These are phyloP conservation scores for Lachancea cidri DNA, from an alignment of 805 yeast species.

Conservation along the genomic window DNA sequence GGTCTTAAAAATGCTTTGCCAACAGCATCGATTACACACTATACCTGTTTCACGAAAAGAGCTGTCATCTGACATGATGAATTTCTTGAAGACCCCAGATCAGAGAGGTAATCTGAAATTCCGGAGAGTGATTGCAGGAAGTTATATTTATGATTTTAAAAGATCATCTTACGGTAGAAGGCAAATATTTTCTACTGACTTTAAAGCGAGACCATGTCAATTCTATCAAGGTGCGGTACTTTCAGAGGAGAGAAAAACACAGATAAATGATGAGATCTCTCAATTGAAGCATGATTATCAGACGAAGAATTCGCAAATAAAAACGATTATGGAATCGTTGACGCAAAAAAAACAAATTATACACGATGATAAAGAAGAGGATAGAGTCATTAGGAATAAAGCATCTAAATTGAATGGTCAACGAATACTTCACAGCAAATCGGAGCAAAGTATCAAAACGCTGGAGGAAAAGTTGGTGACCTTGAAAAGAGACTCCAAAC, in stretches of 20 bases:
- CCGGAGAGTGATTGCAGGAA: conserved; percentile 56
- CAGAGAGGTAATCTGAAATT: conserved; percentile 42
- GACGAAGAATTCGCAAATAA: conserved; percentile 10
- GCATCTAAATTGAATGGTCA: conserved; percentile 15
- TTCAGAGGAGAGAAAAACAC: conserved; percentile 21
- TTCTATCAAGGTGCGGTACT: conserved; percentile 24
- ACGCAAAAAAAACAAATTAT: conserved; percentile 17
- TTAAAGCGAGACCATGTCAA: conserved; percentile 14
- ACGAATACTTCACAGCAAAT: conserved; percentile 19
- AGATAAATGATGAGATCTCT: conserved; percentile 15
- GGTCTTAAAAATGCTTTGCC: conserved; percentile 69
- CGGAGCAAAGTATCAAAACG: conserved; percentile 24
- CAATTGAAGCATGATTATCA: conserved; percentile 9
- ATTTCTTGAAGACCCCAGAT: conserved; percentile 34
- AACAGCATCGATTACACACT: conserved; percentile 41
- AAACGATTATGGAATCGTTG: conserved; percentile 12
- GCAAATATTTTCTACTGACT: conserved; percentile 40
- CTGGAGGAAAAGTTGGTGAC: conserved; percentile 31
- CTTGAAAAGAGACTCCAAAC: conserved; percentile 36
- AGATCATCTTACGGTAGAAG: conserved; percentile 61
- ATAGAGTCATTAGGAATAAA: conserved; percentile 1
- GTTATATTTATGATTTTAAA: conserved; percentile 43
- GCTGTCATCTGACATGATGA: conserved; percentile 38
- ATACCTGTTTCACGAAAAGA: conserved; percentile 61
- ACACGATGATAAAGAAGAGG: conserved; percentile 5